Evolutionary conservation across 139 green algal genomes (phyloP).

Genomic region (Chlamydomonas incerta): DNA sequence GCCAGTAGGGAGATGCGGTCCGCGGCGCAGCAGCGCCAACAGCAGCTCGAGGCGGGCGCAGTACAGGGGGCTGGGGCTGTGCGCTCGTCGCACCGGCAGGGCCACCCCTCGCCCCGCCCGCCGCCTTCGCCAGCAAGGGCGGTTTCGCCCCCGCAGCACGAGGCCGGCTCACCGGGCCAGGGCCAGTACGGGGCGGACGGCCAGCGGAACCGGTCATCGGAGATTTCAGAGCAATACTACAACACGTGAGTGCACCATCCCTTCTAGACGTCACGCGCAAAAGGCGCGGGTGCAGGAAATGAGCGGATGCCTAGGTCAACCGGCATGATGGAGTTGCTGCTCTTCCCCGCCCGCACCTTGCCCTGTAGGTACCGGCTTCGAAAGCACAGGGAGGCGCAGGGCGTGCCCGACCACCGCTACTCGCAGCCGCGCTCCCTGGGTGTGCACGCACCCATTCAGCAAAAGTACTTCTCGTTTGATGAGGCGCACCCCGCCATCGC

Average conservation of each 20-base stretch:
- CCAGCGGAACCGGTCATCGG: background rate
- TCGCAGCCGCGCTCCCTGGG: conserved; percentile 55
- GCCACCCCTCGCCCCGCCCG: too few relatives aligned
- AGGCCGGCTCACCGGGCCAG: background rate
- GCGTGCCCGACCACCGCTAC: conserved; percentile 48
- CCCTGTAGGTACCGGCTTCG: conserved; percentile 45
- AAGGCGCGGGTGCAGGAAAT: too few relatives aligned
- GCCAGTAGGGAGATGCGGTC: background rate
- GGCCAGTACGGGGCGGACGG: background rate
- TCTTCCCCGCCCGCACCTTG: too few relatives aligned
- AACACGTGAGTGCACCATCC: background rate
- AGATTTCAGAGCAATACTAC: background rate
- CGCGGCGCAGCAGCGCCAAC: background rate
- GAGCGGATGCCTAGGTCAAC: too few relatives aligned
- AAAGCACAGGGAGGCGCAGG: conserved; percentile 30
- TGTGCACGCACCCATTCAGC: conserved; percentile 28
- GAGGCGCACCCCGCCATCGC: conserved; percentile 61
- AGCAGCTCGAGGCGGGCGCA: too few relatives aligned
- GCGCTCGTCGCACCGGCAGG: background rate
- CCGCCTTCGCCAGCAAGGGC: background rate
- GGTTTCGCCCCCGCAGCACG: background rate
- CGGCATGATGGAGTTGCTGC: too few relatives aligned
- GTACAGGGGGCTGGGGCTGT: background rate
- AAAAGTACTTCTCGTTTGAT: conserved; percentile 50
- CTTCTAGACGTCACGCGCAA: too few relatives aligned